Percentiles rank a stretch among this genome's conserved stretches.
These are phyloP conservation scores for Holtermannia corniformis DNA, from an alignment of 768 basidiomycete genomes.

Conservation along the genomic window DNA sequence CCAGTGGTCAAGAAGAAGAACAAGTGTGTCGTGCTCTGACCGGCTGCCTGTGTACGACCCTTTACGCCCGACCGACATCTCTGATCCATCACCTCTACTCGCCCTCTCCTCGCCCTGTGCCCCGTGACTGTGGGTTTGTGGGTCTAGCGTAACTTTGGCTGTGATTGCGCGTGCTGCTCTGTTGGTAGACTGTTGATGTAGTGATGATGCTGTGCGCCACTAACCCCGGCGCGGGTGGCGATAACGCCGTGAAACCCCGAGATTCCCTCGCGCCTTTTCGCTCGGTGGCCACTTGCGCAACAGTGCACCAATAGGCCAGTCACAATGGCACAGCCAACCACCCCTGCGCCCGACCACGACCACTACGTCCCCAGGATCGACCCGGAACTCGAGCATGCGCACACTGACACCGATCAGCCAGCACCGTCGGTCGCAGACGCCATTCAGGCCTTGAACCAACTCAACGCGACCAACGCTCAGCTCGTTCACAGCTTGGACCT, in stretches of 20 bases:
- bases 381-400: neutral
- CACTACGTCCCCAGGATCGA: neutral
- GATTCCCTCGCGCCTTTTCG: no score
- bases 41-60: neutral
- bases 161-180: no score
- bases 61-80: neutral
- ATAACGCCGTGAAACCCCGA: no score
- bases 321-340: neutral
- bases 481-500: slow-evolving; percentile 17
- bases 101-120: no score
- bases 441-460: slow-evolving; percentile 3
- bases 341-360: neutral
- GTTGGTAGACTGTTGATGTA: no score
- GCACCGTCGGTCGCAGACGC: neutral
- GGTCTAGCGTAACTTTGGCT: no score
- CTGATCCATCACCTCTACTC: no score
- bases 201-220: no score
- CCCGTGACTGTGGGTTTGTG: no score
- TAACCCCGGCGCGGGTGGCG: no score
- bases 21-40: slow-evolving; percentile 78
- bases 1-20: slow-evolving; percentile 76
- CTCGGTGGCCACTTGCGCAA: no score
- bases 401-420: neutral
- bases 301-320: no score
- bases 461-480: slow-evolving; percentile 3